Conservation (phyloP, 768 basidiomycete genomes). For the Pisolithus tinctorius region DNA sequence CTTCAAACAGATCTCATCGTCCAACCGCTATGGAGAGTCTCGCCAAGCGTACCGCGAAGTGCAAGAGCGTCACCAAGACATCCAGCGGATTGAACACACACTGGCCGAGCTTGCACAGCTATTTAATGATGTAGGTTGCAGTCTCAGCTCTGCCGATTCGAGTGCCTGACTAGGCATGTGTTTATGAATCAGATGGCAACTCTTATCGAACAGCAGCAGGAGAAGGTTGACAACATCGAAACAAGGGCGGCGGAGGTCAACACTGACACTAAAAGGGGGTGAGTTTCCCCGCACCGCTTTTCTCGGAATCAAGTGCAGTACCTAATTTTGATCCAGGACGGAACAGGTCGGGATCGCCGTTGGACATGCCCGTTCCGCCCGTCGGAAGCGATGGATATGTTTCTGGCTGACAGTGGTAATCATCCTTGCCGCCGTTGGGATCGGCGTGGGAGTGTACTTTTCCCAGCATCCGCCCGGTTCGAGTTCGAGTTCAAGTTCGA, state of each 20-base stretch:
- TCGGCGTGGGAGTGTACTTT: slow-evolving; percentile 26
- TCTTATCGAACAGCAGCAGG: slow-evolving; percentile 75
- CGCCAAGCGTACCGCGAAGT: slow-evolving; percentile 81
- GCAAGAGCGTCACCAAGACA: slow-evolving; percentile 81
- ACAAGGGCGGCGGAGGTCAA: slow-evolving; percentile 56
- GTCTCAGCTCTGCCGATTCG: neutral
- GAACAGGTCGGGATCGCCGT: slow-evolving; percentile 64
- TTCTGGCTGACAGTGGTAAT: slow-evolving; percentile 58
- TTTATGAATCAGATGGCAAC: slow-evolving; percentile 58
- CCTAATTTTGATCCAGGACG: slow-evolving; percentile 33
- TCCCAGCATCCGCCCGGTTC: slow-evolving; percentile 4
- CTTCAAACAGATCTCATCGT: slow-evolving; percentile 52
- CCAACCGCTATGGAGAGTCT: slow-evolving; percentile 80
- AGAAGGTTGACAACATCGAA: slow-evolving; percentile 60
- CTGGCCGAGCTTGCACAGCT: slow-evolving; percentile 84
- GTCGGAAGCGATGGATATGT: slow-evolving; percentile 84
- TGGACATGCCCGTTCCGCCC: slow-evolving; percentile 56
- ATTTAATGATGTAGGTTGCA: slow-evolving; percentile 64
- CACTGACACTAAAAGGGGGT: slow-evolving; percentile 68
- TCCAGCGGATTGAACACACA: slow-evolving; percentile 80
- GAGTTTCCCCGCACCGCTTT: slow-evolving; percentile 1
- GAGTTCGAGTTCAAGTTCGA: slow-evolving; percentile 2
- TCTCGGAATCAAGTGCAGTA: neutral
- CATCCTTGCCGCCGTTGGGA: slow-evolving; percentile 40
- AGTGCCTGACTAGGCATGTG: neutral